Evolutionary conservation across 805 yeast genomes (phyloP).

Genomic region (Kuraishia floccosa): DNA sequence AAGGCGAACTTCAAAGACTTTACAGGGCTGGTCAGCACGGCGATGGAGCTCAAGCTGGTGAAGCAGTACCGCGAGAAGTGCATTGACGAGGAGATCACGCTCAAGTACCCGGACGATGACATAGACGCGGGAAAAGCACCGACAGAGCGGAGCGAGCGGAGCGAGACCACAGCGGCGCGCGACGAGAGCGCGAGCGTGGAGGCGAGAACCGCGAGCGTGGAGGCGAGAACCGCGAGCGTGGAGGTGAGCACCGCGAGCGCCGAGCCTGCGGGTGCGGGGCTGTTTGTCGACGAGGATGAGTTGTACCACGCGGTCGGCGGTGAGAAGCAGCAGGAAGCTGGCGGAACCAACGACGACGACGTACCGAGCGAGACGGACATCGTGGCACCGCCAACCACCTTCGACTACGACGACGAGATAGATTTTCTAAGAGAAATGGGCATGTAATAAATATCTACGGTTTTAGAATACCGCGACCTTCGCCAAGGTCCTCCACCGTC

Average conservation of each 20-base stretch:
- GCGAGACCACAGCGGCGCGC: too few species aligned
- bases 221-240: too few species aligned
- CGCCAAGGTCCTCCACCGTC: slow-evolving; percentile 68
- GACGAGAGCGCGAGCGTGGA: too few species aligned
- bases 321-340: background rate
- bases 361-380: background rate
- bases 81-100: slow-evolving; percentile 25
- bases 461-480: slow-evolving; percentile 44
- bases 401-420: slow-evolving; percentile 6
- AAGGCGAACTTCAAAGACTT: slow-evolving; percentile 72
- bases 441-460: slow-evolving; percentile 6
- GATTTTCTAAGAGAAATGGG: slow-evolving; percentile 8
- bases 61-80: slow-evolving; percentile 27
- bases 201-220: too few species aligned
- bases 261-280: too few species aligned
- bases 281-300: too few species aligned
- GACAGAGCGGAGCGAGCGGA: too few species aligned
- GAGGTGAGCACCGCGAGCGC: too few species aligned
- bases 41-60: slow-evolving; percentile 32
- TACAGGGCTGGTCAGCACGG: slow-evolving; percentile 35
- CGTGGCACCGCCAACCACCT: background rate
- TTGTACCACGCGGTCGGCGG: too few species aligned
- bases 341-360: slow-evolving; percentile 1
- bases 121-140: too few species aligned
- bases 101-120: too few species aligned